Base-by-base conservation (phyloP, 306 rosid genomes). In the Cercis canadensis region DNA sequence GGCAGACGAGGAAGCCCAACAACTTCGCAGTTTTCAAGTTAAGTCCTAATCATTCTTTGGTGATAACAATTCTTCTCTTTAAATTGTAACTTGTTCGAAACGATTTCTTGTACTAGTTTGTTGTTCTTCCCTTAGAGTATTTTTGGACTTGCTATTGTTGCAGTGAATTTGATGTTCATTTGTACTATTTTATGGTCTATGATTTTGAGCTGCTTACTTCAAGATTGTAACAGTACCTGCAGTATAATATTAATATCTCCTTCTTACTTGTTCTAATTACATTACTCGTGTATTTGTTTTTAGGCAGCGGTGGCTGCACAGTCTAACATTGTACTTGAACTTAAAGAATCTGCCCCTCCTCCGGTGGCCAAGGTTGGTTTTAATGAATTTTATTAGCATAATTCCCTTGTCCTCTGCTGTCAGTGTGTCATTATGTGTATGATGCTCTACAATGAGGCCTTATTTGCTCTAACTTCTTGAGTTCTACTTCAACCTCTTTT, bases 221-320 rank as follows among this genome's bases (percentile, higher is more conserved):
- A 24, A 41, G 24, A 21, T 15, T 32, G 13, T 17, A 11, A 34
- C 58, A 3, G 3, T 75, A 19, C 32, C 15, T 37, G 31, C 54
- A 10, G 51, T 8, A 7, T 66, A 33, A 24, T 43, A 13, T 61
- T 66, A 33, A 24, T 43, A 13, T 61, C 24, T 16, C 46, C 44
- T 12, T 15, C 8, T 37, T 37, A 37, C 10, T 37, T 52, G 31
- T 75, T 68, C 46, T 60, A 21, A 76, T 54, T 19, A 57, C 55
- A 62, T 71, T 74, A 24, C 41, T 63, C 54, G 67, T 73, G 56
- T 62, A 76, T 59, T 75, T 79, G 62, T 65, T 79, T 83, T 72
- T 84, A 93, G 98, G 96, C 92, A 77, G 94, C 90, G 3, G 75
- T 93, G 62, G 94, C 73, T 69, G 92, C 81, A 11, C 87, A 85